phyloP scores from a whole-genome alignment of 805 yeast genomes.

The Wickerhamomyces subpelliculosus region DNA sequence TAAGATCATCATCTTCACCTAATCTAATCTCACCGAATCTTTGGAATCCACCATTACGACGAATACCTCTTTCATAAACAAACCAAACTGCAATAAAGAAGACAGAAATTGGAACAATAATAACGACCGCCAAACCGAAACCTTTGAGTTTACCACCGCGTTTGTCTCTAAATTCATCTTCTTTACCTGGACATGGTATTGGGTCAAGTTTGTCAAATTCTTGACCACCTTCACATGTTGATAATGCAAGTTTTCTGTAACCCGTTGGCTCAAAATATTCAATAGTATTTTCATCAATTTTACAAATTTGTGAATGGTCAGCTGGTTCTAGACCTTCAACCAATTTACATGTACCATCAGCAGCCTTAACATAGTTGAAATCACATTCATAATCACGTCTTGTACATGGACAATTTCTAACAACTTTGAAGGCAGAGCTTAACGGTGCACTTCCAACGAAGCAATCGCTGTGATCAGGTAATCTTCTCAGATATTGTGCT shows the following conservation, averaged over 20 bases:
- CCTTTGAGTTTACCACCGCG: constrained; percentile 47
- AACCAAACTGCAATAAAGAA: constrained; percentile 37
- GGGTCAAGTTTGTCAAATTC: constrained; percentile 58
- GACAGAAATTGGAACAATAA: constrained; percentile 46
- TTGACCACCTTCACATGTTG: constrained; percentile 82
- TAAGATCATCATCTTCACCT: constrained; percentile 72
- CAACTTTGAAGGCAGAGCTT: constrained; percentile 44
- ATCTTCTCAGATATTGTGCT: constrained; percentile 49
- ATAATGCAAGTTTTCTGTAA: constrained; percentile 76
- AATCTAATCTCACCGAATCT: constrained; percentile 87
- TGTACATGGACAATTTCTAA: constrained; percentile 74
- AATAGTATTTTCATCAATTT: constrained; percentile 38
- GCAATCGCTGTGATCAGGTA: constrained; percentile 50
- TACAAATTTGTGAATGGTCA: constrained; percentile 60
- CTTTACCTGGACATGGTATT: constrained; percentile 86
- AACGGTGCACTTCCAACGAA: constrained; percentile 55
- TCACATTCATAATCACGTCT: constrained; percentile 93
- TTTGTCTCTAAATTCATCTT: constrained; percentile 47
- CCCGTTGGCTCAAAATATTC: constrained; percentile 89
- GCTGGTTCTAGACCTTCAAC: constrained; percentile 63
- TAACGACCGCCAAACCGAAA: constrained; percentile 41
- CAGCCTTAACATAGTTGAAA: constrained; percentile 62
- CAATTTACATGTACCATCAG: constrained; percentile 81
- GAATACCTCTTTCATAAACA: constrained; percentile 70
- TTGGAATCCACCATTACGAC: constrained; percentile 53